These are phyloP conservation scores for Macrolepiota dolichaula DNA, from an alignment of 768 basidiomycete species.

Conservation along the genomic window DNA sequence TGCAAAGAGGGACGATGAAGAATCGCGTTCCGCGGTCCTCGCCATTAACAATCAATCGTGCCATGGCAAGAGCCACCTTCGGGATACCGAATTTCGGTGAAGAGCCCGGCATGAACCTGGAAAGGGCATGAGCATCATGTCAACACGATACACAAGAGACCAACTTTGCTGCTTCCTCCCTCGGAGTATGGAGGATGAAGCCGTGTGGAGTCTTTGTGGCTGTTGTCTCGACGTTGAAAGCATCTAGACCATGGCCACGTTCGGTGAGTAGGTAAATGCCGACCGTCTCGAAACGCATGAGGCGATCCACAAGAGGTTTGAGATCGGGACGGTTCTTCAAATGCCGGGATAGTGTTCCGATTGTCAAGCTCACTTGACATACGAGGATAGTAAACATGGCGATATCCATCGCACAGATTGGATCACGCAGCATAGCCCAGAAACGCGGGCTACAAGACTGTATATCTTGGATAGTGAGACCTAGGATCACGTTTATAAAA, in stretches of 20 bases:
- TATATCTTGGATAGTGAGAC: constrained; percentile 43
- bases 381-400: constrained; percentile 53
- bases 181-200: constrained; percentile 52
- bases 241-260: constrained; percentile 58
- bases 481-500: constrained; percentile 21
- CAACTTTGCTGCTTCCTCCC: constrained; percentile 58
- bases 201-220: constrained; percentile 48
- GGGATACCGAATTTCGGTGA: constrained; percentile 50
- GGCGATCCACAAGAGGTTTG: constrained; percentile 40
- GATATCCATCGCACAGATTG: constrained; percentile 45
- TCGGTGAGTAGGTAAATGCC: constrained; percentile 54
- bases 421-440: constrained; percentile 54
- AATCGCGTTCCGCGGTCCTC: constrained; percentile 49
- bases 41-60: constrained; percentile 47
- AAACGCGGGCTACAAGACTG: constrained; percentile 45
- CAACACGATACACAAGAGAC: constrained; percentile 14
- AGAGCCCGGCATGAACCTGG: constrained; percentile 59
- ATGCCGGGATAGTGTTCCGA: constrained; percentile 54
- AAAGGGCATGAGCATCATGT: constrained; percentile 10
- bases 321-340: constrained; percentile 47
- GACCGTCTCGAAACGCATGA: constrained; percentile 51
- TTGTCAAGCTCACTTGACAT: constrained; percentile 46
- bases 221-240: constrained; percentile 60
- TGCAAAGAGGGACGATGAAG: constrained; percentile 55
- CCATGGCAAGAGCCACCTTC: constrained; percentile 56